Conservation (phyloP, 1,284 basidiomycete species). For the Boletus semigastroideus region DNA sequence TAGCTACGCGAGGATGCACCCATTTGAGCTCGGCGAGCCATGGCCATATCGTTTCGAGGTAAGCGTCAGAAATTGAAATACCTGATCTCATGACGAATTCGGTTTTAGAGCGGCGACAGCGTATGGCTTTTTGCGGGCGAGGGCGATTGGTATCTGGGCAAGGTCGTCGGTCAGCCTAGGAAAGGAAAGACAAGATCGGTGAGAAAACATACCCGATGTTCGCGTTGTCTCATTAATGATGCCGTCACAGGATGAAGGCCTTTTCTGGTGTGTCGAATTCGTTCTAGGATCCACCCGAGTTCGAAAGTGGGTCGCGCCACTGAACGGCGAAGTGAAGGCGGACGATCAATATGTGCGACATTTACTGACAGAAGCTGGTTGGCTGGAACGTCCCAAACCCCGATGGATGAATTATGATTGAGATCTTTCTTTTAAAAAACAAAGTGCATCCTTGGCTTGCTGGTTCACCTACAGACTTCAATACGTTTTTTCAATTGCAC, state of each 20-base stretch:
- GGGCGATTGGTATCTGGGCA: constrained; percentile 51
- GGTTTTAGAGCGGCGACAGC: constrained; percentile 41
- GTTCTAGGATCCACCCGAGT: constrained; percentile 34
- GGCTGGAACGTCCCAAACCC: background rate
- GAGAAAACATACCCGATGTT: constrained; percentile 13
- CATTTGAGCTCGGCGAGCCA: constrained; percentile 51
- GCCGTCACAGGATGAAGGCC: constrained; percentile 39
- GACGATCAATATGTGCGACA: constrained; percentile 41
- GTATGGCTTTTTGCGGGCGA: constrained; percentile 54
- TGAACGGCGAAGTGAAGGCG: constrained; percentile 65
- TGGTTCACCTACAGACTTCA: background rate
- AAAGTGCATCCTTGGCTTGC: too few species aligned
- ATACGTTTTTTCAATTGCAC: background rate
- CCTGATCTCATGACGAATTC: background rate
- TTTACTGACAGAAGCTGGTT: constrained; percentile 41
- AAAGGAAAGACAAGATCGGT: constrained; percentile 48
- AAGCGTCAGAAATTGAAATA: background rate
- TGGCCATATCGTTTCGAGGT: constrained; percentile 56
- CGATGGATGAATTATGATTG: background rate
- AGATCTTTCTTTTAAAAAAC: too few species aligned
- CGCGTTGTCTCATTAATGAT: background rate
- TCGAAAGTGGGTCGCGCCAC: constrained; percentile 56
- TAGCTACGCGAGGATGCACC: constrained; percentile 31
- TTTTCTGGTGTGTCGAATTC: constrained; percentile 53
- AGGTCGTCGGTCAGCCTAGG: constrained; percentile 43